Percentiles rank a stretch among this genome's conserved stretches.
Evolutionary conservation across 176 grass and related monocot genomes (phyloP).

Genomic region (Phragmites australis): DNA sequence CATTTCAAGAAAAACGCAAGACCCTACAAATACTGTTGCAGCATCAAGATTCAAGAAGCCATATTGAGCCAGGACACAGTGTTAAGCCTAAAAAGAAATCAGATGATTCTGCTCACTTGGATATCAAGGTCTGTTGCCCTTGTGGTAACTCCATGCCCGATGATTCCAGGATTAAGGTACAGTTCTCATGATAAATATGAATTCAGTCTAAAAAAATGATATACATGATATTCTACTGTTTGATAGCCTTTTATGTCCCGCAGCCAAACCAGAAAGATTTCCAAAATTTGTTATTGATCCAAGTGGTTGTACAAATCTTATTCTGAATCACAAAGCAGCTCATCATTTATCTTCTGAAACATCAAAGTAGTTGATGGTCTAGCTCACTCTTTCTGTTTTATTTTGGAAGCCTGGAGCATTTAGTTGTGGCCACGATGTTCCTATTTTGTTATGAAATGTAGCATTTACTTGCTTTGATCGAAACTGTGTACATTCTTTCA

Average conservation of each 20-base stretch:
- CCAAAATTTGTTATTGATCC: conserved; percentile 21
- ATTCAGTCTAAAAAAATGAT: too few relatives aligned
- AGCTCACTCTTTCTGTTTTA: not conserved
- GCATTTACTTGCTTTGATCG: not conserved
- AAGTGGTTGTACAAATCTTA: not conserved
- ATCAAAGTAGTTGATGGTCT: conserved; percentile 27
- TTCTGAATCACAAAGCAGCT: conserved; percentile 25
- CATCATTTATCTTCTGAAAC: conserved; percentile 16
- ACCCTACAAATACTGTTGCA: conserved; percentile 44
- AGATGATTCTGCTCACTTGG: conserved; percentile 47
- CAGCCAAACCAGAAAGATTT: conserved; percentile 21
- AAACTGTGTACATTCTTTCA: conserved; percentile 1
- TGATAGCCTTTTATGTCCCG: not conserved
- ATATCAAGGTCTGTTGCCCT: conserved; percentile 62
- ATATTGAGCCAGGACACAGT: conserved; percentile 32
- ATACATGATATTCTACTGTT: too few relatives aligned
- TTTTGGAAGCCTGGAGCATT: conserved; percentile 1
- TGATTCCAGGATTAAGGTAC: conserved; percentile 76
- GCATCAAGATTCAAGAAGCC: conserved; percentile 43
- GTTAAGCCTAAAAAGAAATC: conserved; percentile 60
- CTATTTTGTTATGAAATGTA: conserved; percentile 8
- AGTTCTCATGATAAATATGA: conserved; percentile 27
- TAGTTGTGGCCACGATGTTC: not conserved
- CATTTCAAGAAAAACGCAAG: conserved; percentile 80
- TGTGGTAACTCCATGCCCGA: conserved; percentile 55